Evolutionary conservation across 2,329 filamentous ascomycete genomes (phyloP).

Genomic region (Cercospora beticola): DNA sequence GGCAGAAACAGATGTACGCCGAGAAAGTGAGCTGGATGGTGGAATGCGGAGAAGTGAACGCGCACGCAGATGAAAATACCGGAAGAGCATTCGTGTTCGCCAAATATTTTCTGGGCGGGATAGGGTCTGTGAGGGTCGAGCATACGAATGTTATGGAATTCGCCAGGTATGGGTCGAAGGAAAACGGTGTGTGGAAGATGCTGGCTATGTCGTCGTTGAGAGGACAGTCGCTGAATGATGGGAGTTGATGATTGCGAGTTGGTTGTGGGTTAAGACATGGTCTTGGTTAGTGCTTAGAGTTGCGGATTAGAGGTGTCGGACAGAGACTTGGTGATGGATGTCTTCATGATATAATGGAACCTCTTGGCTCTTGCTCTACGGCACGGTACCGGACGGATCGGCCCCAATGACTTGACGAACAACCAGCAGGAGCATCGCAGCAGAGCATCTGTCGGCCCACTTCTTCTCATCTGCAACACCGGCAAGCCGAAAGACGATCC

Average conservation of each 20-base stretch:
- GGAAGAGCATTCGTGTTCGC: constrained; percentile 12
- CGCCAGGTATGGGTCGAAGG: constrained; percentile 4
- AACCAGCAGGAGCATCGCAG: too few species aligned
- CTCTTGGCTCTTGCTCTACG: too few species aligned
- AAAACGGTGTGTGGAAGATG: constrained; percentile 5
- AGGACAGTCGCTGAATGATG: neutral
- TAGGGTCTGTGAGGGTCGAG: constrained; percentile 5
- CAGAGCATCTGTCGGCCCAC: neutral
- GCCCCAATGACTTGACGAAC: too few species aligned
- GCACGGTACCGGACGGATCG: neutral
- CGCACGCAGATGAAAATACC: constrained; percentile 13
- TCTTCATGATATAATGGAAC: too few species aligned
- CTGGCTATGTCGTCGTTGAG: constrained; percentile 7
- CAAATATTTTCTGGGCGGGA: neutral
- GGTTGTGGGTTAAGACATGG: neutral
- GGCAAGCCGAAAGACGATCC: neutral
- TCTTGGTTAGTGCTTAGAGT: too few species aligned
- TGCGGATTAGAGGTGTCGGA: too few species aligned
- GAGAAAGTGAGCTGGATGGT: neutral
- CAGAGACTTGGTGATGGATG: too few species aligned
- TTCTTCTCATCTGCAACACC: neutral
- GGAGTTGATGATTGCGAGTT: neutral
- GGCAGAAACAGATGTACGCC: neutral
- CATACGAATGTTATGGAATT: constrained; percentile 15
- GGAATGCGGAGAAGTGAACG: constrained; percentile 10